Evolutionary conservation across 768 basidiomycete species (phyloP).

Genomic region (Chiua virens): DNA sequence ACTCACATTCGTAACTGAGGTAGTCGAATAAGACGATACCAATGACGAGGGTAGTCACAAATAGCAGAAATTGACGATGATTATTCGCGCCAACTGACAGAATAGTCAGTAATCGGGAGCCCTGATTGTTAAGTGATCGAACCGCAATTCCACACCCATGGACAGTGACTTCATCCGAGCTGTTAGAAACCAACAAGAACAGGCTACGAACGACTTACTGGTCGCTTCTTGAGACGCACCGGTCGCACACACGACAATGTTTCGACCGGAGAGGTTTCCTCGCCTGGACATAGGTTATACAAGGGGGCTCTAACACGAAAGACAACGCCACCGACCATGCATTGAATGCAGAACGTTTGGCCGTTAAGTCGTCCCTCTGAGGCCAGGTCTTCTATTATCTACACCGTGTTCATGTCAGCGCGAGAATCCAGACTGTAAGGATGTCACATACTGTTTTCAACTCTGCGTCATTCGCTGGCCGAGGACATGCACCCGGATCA

Average conservation of each 20-base stretch:
- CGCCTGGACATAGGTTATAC: slow-evolving; percentile 43
- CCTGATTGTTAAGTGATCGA: slow-evolving; percentile 29
- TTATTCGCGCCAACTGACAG: slow-evolving; percentile 82
- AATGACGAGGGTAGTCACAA: slow-evolving; percentile 80
- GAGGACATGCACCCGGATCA: slow-evolving; percentile 87
- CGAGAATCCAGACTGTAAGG: neutral
- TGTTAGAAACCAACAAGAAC: slow-evolving; percentile 1
- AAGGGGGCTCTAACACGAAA: neutral
- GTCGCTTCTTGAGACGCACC: slow-evolving; percentile 87
- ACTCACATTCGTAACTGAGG: slow-evolving; percentile 79
- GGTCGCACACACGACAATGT: slow-evolving; percentile 90
- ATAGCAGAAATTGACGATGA: slow-evolving; percentile 95
- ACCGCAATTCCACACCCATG: slow-evolving; percentile 99
- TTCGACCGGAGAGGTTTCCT: slow-evolving; percentile 92
- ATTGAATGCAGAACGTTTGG: slow-evolving; percentile 94
- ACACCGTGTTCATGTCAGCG: neutral
- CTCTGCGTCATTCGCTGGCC: slow-evolving; percentile 79
- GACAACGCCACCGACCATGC: slow-evolving; percentile 64
- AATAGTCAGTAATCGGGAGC: slow-evolving; percentile 4
- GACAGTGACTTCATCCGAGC: slow-evolving; percentile 71
- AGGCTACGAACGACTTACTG: slow-evolving; percentile 59
- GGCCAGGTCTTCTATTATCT: slow-evolving; percentile 92
- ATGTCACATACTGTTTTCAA: slow-evolving; percentile 69
- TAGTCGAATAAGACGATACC: slow-evolving; percentile 84
- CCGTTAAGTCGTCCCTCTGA: slow-evolving; percentile 88